A percentile compares a stretch with the other conserved stretches of the same genome.
phyloP scores from a whole-genome alignment of 2,329 filamentous ascomycete genomes.

The Verticillium nubilum region DNA sequence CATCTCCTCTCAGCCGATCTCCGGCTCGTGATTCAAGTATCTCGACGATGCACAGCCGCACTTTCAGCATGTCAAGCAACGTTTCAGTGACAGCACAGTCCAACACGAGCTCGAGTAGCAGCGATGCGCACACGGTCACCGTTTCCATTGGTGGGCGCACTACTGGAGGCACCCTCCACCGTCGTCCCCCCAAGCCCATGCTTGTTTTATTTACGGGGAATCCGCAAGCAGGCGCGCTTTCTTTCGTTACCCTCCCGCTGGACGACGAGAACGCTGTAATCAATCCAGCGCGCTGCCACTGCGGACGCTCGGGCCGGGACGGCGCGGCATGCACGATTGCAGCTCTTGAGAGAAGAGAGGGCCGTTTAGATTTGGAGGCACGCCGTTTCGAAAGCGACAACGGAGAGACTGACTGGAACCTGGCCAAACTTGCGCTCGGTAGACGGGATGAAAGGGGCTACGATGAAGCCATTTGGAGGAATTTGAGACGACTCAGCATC shows the following conservation, averaged over 20 bases:
- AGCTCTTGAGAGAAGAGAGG: conserved; percentile 20
- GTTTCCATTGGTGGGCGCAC: conserved; percentile 15
- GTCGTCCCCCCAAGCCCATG: conserved; percentile 24
- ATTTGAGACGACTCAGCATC: conserved; percentile 24
- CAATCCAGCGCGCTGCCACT: conserved; percentile 28
- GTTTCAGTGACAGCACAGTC: conserved; percentile 5
- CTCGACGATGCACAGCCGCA: conserved; percentile 9
- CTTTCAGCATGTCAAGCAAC: conserved; percentile 12
- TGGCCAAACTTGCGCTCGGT: conserved; percentile 20
- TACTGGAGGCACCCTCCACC: conserved; percentile 21
- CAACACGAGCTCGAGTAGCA: conserved; percentile 9
- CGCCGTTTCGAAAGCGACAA: conserved; percentile 18
- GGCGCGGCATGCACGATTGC: conserved; percentile 11
- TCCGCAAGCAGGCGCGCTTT: conserved; percentile 12
- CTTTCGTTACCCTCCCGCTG: conserved; percentile 24
- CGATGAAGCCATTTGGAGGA: conserved; percentile 14
- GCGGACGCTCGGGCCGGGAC: conserved; percentile 19
- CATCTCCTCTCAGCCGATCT: not conserved
- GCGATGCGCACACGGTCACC: conserved; percentile 11
- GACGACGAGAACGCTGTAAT: conserved; percentile 22
- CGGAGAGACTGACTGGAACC: conserved; percentile 19
- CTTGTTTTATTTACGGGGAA: conserved; percentile 26
- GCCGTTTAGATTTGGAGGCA: conserved; percentile 16
- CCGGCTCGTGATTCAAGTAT: conserved; percentile 5
- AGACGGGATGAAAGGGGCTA: conserved; percentile 6